Evolutionary conservation across 306 rosid genomes (phyloP).

Genomic region (Carpinus fangiana): DNA sequence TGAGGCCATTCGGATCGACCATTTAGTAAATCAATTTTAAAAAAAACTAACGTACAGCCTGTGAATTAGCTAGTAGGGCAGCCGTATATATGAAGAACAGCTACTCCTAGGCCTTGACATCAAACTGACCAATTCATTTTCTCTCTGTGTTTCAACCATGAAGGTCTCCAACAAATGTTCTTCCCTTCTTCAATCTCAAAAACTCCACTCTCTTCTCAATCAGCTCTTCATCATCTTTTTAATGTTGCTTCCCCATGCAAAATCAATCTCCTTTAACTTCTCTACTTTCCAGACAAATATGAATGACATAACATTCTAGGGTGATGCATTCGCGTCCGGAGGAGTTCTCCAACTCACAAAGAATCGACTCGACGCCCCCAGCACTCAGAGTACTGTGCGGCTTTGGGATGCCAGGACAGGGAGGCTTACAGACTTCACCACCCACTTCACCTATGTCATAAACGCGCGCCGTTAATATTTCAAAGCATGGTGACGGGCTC

Average conservation of each 20-base stretch:
- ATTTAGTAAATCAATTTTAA: neutral
- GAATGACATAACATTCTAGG: slow-evolving; percentile 32
- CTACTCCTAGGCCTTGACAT: neutral
- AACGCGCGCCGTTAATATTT: slow-evolving; percentile 20
- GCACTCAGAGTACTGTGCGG: slow-evolving; percentile 44
- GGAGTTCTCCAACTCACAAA: slow-evolving; percentile 60
- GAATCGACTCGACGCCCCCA: slow-evolving; percentile 44
- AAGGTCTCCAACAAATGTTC: neutral
- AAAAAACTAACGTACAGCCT: neutral
- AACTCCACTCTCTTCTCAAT: neutral
- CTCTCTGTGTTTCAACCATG: neutral
- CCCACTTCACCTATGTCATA: slow-evolving; percentile 67
- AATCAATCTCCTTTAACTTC: slow-evolving; percentile 57
- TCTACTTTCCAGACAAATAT: slow-evolving; percentile 37
- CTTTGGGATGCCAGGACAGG: slow-evolving; percentile 53
- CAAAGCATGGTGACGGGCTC: slow-evolving; percentile 52
- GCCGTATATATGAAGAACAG: neutral
- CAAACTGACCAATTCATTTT: neutral
- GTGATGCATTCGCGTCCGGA: slow-evolving; percentile 49
- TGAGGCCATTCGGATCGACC: neutral
- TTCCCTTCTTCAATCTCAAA: neutral
- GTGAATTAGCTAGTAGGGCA: slow-evolving; percentile 4
- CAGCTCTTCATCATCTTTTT: slow-evolving; percentile 17
- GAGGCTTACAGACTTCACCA: slow-evolving; percentile 59
- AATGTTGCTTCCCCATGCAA: slow-evolving; percentile 17